Evolutionary conservation across 1,284 basidiomycete genomes (phyloP).

Genomic region (Sporisorium exsertum): DNA sequence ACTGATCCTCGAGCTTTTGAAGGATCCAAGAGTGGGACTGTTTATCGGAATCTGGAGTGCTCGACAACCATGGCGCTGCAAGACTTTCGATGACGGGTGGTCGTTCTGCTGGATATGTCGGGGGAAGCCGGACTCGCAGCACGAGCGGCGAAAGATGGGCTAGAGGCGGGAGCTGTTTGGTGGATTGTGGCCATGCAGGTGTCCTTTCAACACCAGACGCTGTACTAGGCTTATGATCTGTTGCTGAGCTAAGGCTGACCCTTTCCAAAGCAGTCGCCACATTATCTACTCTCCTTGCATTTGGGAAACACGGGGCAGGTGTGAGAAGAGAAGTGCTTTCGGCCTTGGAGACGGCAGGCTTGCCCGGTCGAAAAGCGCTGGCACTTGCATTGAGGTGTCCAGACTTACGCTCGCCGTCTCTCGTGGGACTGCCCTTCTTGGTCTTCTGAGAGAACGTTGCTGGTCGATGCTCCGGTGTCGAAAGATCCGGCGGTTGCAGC

Average conservation of each 20-base stretch:
- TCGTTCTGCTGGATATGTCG: constrained; percentile 26
- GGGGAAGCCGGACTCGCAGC: constrained; percentile 30
- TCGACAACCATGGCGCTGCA: constrained; percentile 39
- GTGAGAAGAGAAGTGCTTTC: neutral
- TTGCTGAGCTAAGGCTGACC: neutral
- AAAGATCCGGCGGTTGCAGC: neutral
- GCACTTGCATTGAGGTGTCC: constrained; percentile 25
- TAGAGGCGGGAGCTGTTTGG: constrained; percentile 16
- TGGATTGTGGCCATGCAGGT: neutral
- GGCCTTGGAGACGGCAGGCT: no score
- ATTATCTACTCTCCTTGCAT: neutral
- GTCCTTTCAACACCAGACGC: neutral
- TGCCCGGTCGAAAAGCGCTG: constrained; percentile 21
- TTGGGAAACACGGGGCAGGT: neutral
- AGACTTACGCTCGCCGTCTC: neutral
- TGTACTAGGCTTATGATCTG: no score
- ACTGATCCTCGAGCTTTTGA: constrained; percentile 32
- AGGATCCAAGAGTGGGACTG: constrained; percentile 17
- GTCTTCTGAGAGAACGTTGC: neutral
- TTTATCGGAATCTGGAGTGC: neutral
- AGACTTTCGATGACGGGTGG: constrained; percentile 30
- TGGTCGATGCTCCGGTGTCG: neutral
- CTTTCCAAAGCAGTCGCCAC: neutral
- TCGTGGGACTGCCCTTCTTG: neutral
- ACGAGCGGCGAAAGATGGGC: constrained; percentile 36